phyloP scores from a whole-genome alignment of 1,284 basidiomycete genomes.

The Cutaneotrichosporon sp. region DNA sequence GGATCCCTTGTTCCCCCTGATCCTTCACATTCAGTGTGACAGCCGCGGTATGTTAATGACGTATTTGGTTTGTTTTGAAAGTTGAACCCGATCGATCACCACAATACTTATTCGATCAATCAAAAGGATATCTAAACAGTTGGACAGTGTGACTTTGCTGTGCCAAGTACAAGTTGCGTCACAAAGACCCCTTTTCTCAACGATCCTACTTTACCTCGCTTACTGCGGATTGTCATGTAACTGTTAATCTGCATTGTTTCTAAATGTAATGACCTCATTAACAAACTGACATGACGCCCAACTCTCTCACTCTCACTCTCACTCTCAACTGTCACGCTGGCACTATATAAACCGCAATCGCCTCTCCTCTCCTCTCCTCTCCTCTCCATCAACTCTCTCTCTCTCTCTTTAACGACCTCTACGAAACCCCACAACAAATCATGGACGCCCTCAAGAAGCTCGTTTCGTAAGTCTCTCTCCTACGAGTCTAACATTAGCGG shows the following conservation, averaged over 20 bases:
- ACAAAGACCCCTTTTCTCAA: too few relatives aligned
- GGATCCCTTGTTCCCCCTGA: too few relatives aligned
- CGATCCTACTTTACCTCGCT: neutral
- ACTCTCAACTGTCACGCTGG: neutral
- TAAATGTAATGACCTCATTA: neutral
- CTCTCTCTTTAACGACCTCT: neutral
- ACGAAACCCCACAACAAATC: conserved; percentile 6
- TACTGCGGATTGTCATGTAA: neutral
- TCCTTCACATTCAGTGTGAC: too few relatives aligned
- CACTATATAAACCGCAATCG: neutral
- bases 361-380: neutral
- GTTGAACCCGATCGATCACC: too few relatives aligned
- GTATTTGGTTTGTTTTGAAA: too few relatives aligned
- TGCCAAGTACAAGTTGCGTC: too few relatives aligned
- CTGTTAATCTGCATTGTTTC: neutral
- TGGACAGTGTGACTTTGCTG: too few relatives aligned
- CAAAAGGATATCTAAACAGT: too few relatives aligned
- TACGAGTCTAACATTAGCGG: conserved; percentile 16
- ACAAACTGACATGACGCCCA: neutral
- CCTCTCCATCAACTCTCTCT: neutral
- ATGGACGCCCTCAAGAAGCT: conserved; percentile 27
- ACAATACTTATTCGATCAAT: too few relatives aligned
- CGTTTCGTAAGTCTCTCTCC: conserved; percentile 19
- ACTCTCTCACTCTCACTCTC: too few relatives aligned
- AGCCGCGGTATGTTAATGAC: too few relatives aligned